phyloP scores from a whole-genome alignment of 73 alveolate genomes.

The Blepharisma stoltei region DNA sequence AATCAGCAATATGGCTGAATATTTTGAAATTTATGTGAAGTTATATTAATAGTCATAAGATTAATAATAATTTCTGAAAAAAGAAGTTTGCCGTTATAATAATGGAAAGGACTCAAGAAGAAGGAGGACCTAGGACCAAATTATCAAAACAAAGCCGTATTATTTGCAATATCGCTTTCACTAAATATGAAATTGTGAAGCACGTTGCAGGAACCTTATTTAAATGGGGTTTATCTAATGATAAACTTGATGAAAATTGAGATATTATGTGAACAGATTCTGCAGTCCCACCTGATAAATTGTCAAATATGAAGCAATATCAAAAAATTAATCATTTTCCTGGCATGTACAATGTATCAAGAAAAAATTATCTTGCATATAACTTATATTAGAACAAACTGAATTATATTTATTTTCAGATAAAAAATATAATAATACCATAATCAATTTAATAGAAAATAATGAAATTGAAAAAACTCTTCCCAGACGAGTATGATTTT shows the following conservation, averaged over 20 bases:
- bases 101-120: too few species aligned
- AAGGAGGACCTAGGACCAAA: too few species aligned
- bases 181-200: conserved; percentile 41
- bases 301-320: conserved; percentile 45
- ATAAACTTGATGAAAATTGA: conserved; percentile 40
- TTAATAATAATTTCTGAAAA: too few species aligned
- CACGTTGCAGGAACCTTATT: conserved; percentile 30
- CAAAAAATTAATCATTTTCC: conserved; percentile 72
- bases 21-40: too few species aligned
- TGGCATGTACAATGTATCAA: conserved; percentile 60
- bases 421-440: too few species aligned
- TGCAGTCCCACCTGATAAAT: conserved; percentile 48
- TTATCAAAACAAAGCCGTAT: background rate
- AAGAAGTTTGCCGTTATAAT: too few species aligned
- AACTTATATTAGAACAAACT: too few species aligned
- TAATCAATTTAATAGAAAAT: too few species aligned
- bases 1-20: too few species aligned
- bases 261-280: conserved; percentile 53
- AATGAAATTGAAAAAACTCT: conserved; percentile 48
- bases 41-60: too few species aligned
- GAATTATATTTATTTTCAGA: too few species aligned
- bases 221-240: conserved; percentile 31
- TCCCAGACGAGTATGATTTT: conserved; percentile 81
- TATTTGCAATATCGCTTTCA: background rate
- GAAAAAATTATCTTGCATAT: conserved; percentile 61